Evolutionary conservation across 2,329 filamentous ascomycete genomes (phyloP).

Genomic region (Hymenoscyphus fraxineus): DNA sequence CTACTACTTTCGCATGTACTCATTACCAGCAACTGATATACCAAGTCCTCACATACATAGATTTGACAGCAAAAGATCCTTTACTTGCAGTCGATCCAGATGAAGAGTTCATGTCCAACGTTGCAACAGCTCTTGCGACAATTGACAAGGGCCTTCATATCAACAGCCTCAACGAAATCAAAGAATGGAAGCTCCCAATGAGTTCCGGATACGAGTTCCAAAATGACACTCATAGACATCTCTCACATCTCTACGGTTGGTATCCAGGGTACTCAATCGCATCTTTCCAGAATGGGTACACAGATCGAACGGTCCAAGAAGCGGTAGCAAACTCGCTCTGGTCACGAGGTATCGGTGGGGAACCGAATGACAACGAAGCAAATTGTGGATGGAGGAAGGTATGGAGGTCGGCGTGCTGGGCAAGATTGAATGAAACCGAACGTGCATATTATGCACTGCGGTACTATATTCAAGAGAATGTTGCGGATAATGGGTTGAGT

Average conservation of each 20-base stretch:
- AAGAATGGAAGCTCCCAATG: constrained; percentile 48
- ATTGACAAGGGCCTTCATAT: constrained; percentile 50
- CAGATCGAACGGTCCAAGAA: constrained; percentile 40
- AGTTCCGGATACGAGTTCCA: constrained; percentile 35
- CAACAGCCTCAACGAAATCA: constrained; percentile 41
- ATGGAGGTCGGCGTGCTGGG: constrained; percentile 56
- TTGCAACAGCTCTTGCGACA: constrained; percentile 42
- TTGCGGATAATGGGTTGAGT: constrained; percentile 47
- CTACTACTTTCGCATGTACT: constrained; percentile 50
- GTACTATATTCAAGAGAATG: constrained; percentile 47
- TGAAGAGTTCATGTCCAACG: constrained; percentile 4
- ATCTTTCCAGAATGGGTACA: constrained; percentile 41
- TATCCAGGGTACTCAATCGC: constrained; percentile 50
- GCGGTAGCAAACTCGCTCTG: constrained; percentile 45
- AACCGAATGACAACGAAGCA: constrained; percentile 37
- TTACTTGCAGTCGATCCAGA: not conserved
- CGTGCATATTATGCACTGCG: constrained; percentile 46
- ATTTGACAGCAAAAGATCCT: not conserved
- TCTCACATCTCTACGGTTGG: constrained; percentile 55
- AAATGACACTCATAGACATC: constrained; percentile 48
- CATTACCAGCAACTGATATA: constrained; percentile 51
- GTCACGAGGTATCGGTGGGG: constrained; percentile 45
- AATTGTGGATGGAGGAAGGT: constrained; percentile 57
- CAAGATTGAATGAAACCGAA: constrained; percentile 48
- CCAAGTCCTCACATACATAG: constrained; percentile 24